Base-by-base conservation (phyloP, 495 filamentous ascomycete genomes). In the Penicillium samsonianum region DNA sequence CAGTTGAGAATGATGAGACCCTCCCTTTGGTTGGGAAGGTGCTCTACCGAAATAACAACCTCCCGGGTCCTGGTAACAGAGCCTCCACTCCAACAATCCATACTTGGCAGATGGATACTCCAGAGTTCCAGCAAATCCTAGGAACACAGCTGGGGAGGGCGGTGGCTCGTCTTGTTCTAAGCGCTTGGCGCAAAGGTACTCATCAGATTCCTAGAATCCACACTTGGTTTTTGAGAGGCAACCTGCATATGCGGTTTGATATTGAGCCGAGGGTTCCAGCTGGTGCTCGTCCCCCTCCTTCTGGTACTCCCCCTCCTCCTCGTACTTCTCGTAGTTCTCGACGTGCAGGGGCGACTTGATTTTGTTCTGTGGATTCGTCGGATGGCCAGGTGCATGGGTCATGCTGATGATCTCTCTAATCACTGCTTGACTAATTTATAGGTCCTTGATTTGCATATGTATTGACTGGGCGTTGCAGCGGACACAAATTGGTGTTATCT, bases 61-160 rank as follows among this genome's bases (percentile, higher is more conserved):
- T n/a, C 0, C 5, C 16, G 0, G 35, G 35, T 8, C 16, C 35
- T 16, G 2, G 7, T 0, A 7, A 5, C 8, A n/a, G 5, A n/a
- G 1, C 16, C 7, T 1, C 0, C 3, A 2, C 5, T 7, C 35
- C 35, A n/a, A 7, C 0, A 43, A 22, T 12, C 19, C 19, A 43
- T 0, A 5, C 19, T 43, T 43, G 41, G 20, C 0, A 6, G 0
- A n/a, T 6, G 35, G 0, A 2, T 7, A n/a, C 35, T n/a, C 0
- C 1, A 0, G 11, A 25, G 0, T 20, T 31, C 6, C 17, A 14
- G 5, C 2, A 30, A 7, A n/a, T n/a, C 12, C 20, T 52, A 5
- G 49, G 49, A 2, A 28, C 49, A 10, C 3, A 14, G 16, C 16
- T 52, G 12, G 52, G 52, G 0, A 54, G 26, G n/a, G 30, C 10